Evolutionary conservation across 768 basidiomycete genomes (phyloP), one percentile per base, ranked within the genome.

Genomic region (Trametes coccinea): DNA sequence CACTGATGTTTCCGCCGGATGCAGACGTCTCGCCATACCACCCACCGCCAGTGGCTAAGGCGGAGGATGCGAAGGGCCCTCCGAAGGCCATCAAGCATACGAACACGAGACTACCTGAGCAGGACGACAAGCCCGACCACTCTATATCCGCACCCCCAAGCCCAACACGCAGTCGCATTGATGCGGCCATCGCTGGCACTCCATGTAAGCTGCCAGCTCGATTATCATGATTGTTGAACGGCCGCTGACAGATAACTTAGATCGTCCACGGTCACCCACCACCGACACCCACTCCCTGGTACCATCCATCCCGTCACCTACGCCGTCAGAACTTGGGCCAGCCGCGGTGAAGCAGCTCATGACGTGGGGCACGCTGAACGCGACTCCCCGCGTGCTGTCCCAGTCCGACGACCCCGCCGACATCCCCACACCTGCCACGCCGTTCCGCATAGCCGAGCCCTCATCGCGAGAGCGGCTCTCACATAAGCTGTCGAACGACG

Each of bases 301-400:
- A 22, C 88, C 93, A 13, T 84, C 85, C 57, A 74, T 96, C 9
- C 96, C 97, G 3, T 93, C 95, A 0, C 95, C 95, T 1, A 91
- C 90, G 6, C 88, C 94, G 0, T 82, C 86, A 5, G 80, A 92
- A 68, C 82, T 98, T 48, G 92, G 92, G 0, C 85, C 94, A 2
- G 77, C 80, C 4, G 90, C 92, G 0, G 81, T 98, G 53, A 93
- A 94, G 69, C 89, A 98, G 66, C 83, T 99, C 14, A 94, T 98
- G 90, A 99, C 97, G 11, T 95, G 93, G 94, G 97, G 97, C 2
- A 95, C 93, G 11, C 80, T 98, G 27, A 86, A 88, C 65, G 89
- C 92, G 14, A 98, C 97, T 8, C 97, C 97, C 3, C 88, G 96
- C 55, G 82, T 97, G 4, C 82, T 98, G 65, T 85, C 86, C 10